A percentile compares a stretch with the other conserved stretches of the same genome.
phyloP scores from a whole-genome alignment of 352 stramenopile genomes.

The Bremia lactucae region DNA sequence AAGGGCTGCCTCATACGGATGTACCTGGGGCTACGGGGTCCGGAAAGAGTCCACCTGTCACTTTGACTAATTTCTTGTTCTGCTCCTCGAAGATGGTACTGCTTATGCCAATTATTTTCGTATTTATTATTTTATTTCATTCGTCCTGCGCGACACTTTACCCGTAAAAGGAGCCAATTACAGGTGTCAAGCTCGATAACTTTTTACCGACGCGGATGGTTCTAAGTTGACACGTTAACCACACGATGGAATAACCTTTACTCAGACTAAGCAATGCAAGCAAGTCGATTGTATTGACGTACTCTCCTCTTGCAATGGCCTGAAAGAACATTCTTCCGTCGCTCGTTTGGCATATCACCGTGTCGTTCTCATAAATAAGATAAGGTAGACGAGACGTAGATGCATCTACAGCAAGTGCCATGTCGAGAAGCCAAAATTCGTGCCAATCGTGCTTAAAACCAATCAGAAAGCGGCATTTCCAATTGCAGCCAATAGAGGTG shows the following conservation, averaged over 20 bases:
- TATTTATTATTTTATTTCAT: not conserved
- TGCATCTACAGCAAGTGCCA: not conserved
- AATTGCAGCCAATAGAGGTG: too few relatives aligned
- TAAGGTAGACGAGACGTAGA: slow-evolving; percentile 31
- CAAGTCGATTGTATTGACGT: slow-evolving; percentile 3
- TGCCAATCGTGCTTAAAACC: slow-evolving; percentile 6
- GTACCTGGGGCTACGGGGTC: slow-evolving; percentile 68
- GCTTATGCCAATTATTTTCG: not conserved
- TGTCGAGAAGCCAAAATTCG: slow-evolving; percentile 2
- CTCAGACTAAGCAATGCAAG: not conserved
- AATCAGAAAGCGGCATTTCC: slow-evolving; percentile 6
- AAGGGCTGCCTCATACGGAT: not conserved
- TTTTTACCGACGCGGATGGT: slow-evolving; percentile 80
- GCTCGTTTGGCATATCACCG: slow-evolving; percentile 80
- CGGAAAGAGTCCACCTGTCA: slow-evolving; percentile 66
- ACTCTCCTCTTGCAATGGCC: slow-evolving; percentile 59
- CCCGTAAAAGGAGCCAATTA: slow-evolving; percentile 69
- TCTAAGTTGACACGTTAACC: slow-evolving; percentile 6
- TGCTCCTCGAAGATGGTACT: slow-evolving; percentile 78
- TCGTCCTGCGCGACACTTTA: slow-evolving; percentile 7
- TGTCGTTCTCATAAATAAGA: slow-evolving; percentile 80
- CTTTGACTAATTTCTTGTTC: slow-evolving; percentile 66
- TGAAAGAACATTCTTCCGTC: slow-evolving; percentile 83
- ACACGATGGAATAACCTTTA: not conserved
- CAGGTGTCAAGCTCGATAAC: slow-evolving; percentile 47